These are phyloP conservation scores for Aureobasidium zeae DNA, from an alignment of 2,329 filamentous ascomycete genomes.

Conservation along the genomic window DNA sequence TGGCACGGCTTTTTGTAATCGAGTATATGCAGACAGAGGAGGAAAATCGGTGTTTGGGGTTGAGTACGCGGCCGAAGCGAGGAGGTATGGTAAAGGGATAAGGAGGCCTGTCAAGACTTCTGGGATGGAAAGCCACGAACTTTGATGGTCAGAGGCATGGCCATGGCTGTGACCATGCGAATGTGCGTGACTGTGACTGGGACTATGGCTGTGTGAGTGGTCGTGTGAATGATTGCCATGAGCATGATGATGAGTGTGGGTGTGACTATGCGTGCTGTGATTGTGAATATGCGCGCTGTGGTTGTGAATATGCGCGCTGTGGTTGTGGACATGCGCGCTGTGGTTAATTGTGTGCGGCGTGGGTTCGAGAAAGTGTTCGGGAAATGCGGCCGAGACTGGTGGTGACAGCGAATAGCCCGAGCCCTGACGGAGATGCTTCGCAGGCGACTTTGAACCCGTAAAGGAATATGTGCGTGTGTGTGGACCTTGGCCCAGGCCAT, in stretches of 20 bases:
- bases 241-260: slow-evolving; percentile 15
- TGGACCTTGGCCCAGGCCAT: slow-evolving; percentile 19
- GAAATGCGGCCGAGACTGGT: slow-evolving; percentile 13
- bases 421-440: slow-evolving; percentile 12
- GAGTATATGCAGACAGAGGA: slow-evolving; percentile 26
- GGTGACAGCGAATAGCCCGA: slow-evolving; percentile 10
- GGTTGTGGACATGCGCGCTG: slow-evolving; percentile 24
- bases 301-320: slow-evolving; percentile 5
- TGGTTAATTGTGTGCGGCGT: background rate
- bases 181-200: background rate
- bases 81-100: slow-evolving; percentile 40
- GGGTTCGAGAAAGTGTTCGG: slow-evolving; percentile 11
- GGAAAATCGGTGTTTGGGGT: slow-evolving; percentile 21
- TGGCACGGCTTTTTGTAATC: slow-evolving; percentile 23
- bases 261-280: slow-evolving; percentile 23
- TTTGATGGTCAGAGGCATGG: background rate
- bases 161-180: slow-evolving; percentile 3
- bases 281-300: background rate
- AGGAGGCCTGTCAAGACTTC: slow-evolving; percentile 44
- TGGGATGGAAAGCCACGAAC: slow-evolving; percentile 30
- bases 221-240: slow-evolving; percentile 27
- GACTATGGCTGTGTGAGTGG: slow-evolving; percentile 21
- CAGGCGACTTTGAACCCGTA: slow-evolving; percentile 6
- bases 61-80: slow-evolving; percentile 39
- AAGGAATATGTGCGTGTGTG: slow-evolving; percentile 23